Evolutionary conservation across 169 alveolate genomes (phyloP).

Genomic region (Plasmodium vivax): DNA sequence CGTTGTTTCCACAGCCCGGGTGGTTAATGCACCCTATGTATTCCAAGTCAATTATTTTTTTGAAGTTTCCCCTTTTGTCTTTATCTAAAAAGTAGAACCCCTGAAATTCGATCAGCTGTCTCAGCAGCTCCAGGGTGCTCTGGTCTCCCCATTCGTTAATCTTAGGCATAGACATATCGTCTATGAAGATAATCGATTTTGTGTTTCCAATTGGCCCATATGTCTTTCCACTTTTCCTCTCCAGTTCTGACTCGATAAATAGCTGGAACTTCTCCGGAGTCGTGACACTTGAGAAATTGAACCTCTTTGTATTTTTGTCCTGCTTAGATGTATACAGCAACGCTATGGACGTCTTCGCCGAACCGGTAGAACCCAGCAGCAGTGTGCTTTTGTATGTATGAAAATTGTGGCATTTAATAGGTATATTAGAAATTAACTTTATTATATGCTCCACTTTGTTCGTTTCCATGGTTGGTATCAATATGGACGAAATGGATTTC

Average conservation of each 20-base stretch:
- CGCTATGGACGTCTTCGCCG: slow-evolving; percentile 97
- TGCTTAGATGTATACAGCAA: slow-evolving; percentile 91
- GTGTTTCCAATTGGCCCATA: slow-evolving; percentile 94
- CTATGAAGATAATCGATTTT: slow-evolving; percentile 93
- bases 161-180: slow-evolving; percentile 96
- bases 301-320: slow-evolving; percentile 91
- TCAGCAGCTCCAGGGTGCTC: slow-evolving; percentile 93
- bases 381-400: slow-evolving; percentile 86
- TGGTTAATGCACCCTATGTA: slow-evolving; percentile 96
- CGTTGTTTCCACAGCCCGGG: slow-evolving; percentile 98
- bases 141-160: slow-evolving; percentile 98
- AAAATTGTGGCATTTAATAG: slow-evolving; percentile 76
- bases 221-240: slow-evolving; percentile 93
- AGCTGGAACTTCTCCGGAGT: slow-evolving; percentile 94
- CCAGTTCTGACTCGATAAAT: slow-evolving; percentile 96
- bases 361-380: slow-evolving; percentile 96
- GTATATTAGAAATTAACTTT: slow-evolving; percentile 83
- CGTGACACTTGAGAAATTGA: slow-evolving; percentile 95
- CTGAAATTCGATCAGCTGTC: slow-evolving; percentile 94
- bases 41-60: slow-evolving; percentile 90
- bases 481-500: slow-evolving; percentile 89
- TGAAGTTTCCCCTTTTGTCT: slow-evolving; percentile 95
- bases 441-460: slow-evolving; percentile 93
- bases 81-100: slow-evolving; percentile 95
- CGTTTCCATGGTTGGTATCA: slow-evolving; percentile 96